These are phyloP conservation scores for Boechera divaricarpa DNA, from an alignment of 345 rosid species.

Conservation along the genomic window DNA sequence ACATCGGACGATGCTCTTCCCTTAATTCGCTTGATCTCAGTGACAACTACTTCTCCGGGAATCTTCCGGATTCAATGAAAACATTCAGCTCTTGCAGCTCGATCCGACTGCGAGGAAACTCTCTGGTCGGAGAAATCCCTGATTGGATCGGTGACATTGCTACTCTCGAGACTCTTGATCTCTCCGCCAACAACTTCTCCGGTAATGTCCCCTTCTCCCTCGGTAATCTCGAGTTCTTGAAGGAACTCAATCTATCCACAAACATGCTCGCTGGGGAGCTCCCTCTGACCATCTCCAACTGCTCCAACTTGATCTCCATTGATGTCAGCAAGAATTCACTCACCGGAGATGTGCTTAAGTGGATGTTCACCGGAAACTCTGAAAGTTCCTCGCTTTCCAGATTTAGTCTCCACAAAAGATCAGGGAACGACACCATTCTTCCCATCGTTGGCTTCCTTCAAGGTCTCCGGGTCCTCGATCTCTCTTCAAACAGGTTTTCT, in stretches of 20 bases:
- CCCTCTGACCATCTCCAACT: slow-evolving; percentile 66
- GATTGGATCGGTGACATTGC: slow-evolving; percentile 73
- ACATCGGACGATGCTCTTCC: slow-evolving; percentile 64
- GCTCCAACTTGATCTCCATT: slow-evolving; percentile 58
- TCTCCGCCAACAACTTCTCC: slow-evolving; percentile 71
- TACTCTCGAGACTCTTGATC: slow-evolving; percentile 73
- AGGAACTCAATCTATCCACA: slow-evolving; percentile 68
- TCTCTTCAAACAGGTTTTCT: slow-evolving; percentile 73
- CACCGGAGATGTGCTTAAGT: slow-evolving; percentile 64
- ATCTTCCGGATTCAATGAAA: slow-evolving; percentile 71
- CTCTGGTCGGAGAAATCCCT: slow-evolving; percentile 65
- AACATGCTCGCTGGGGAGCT: slow-evolving; percentile 67
- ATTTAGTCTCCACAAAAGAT: slow-evolving; percentile 42
- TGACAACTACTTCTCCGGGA: slow-evolving; percentile 66
- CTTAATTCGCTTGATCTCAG: slow-evolving; percentile 67
- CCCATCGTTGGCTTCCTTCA: slow-evolving; percentile 44
- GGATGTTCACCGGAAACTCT: slow-evolving; percentile 55
- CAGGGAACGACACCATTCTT: slow-evolving; percentile 29
- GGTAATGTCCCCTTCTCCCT: slow-evolving; percentile 61
- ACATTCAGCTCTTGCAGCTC: slow-evolving; percentile 53
- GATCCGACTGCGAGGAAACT: slow-evolving; percentile 63
- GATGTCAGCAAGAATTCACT: slow-evolving; percentile 78
- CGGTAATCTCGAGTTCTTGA: slow-evolving; percentile 66
- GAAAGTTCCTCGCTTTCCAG: slow-evolving; percentile 49
- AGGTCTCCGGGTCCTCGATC: slow-evolving; percentile 63